Base-by-base conservation (phyloP, 805 yeast genomes). In the Crinitomyces ghanaensis region DNA sequence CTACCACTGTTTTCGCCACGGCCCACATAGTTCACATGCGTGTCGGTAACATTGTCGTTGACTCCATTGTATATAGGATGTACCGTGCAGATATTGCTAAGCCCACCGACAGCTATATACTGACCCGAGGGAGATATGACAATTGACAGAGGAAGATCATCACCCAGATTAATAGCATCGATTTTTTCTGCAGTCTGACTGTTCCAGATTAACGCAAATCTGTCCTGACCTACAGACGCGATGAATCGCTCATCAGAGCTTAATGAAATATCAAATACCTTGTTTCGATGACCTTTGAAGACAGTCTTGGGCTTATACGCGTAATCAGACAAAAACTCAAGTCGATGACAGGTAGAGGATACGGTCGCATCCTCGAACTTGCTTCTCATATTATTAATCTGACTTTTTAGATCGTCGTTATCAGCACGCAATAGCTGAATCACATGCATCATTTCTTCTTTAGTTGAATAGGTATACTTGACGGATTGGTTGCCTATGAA, bases 131-230 rank as follows among this genome's bases (percentile, higher is more conserved):
- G 83, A 1, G 86, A 70, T 18, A 72, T 67, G 2, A 77, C 84
- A 60, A 93, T 77, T 5, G 80, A 60, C 33, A 81, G 64, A 1
- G 81, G 85, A 81, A 91, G 84, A 28, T 74, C 78, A 29, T 79
- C 79, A 30, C 77, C 83, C 35, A 85, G 58, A 3, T 74, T 68
- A 12, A 85, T 70, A 1, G 84, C 83, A 35, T 74, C 72, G 35
- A 69, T 60, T 49, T 85, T 86, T 41, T 70, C 60, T 2, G 85
- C 86, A 0, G 82, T 69, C 3, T 67, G 59, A 0, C 83, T 66
- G 52, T 85, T 88, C 95, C 96, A 86, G 14, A 82, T 55, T 24
- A 86, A 63, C 62, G 84, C 62, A 49, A 72, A 79, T 2, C 94
- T 95, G 55, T 86, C 96, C 51, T 82, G 94, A 17, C 88, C 76